These are phyloP conservation scores for Leccinum solheimii DNA, from an alignment of 1,284 basidiomycete genomes.

Conservation along the genomic window DNA sequence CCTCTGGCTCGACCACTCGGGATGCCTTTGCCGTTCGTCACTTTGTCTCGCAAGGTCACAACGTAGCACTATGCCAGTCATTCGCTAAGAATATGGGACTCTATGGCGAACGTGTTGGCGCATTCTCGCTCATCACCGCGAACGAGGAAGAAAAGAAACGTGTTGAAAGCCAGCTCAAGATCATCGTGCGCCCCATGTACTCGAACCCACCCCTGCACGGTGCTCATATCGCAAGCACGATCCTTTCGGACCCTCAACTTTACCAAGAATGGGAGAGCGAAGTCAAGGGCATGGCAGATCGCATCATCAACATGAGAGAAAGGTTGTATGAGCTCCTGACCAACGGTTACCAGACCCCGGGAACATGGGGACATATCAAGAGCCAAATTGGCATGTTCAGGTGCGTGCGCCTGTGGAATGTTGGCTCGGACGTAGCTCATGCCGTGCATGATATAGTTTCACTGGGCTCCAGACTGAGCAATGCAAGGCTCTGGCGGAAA, in stretches of 20 bases:
- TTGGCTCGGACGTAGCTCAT: not conserved
- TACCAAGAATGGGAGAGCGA: conserved; percentile 89
- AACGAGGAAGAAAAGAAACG: conserved; percentile 84
- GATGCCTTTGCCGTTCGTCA: conserved; percentile 96
- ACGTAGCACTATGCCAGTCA: conserved; percentile 86
- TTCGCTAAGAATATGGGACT: conserved; percentile 99
- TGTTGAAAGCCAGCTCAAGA: conserved; percentile 93
- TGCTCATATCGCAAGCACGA: conserved; percentile 86
- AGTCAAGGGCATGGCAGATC: conserved; percentile 93
- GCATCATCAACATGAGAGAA: conserved; percentile 96
- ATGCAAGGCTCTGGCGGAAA: conserved; percentile 85
- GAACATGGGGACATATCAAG: conserved; percentile 95
- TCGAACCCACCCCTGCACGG: conserved; percentile 98
- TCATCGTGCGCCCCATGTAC: conserved; percentile 96
- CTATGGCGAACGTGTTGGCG: conserved; percentile 95
- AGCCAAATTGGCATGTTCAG: conserved; percentile 96
- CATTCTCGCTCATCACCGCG: conserved; percentile 83
- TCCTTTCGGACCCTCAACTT: conserved; percentile 76
- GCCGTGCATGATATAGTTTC: conserved; percentile 54
- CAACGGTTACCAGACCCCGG: conserved; percentile 84
- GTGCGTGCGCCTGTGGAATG: conserved; percentile 38
- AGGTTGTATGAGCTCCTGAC: conserved; percentile 81
- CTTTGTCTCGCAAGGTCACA: conserved; percentile 89
- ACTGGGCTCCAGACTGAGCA: conserved; percentile 85
- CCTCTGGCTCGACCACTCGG: conserved; percentile 83